Percentiles rank a stretch among this genome's conserved stretches.
Conservation (phyloP, 257 asterid genomes). For the Mitragyna speciosa region DNA sequence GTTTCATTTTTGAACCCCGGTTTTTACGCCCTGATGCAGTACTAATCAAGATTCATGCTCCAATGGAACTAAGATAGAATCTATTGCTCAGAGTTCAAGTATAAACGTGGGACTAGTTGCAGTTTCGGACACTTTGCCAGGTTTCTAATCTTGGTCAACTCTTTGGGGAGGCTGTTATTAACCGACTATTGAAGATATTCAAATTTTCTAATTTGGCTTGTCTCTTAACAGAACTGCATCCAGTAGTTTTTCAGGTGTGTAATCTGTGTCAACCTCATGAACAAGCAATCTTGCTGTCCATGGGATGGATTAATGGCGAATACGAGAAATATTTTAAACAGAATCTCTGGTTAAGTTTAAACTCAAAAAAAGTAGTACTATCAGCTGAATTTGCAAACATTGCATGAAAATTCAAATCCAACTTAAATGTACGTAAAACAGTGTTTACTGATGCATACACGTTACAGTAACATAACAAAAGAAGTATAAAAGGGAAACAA, state of each 20-base stretch:
- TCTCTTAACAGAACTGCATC: not conserved
- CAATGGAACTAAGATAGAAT: not conserved
- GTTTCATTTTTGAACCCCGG: not conserved
- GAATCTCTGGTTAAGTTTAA: too few species aligned
- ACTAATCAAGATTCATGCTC: not conserved
- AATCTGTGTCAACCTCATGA: not conserved
- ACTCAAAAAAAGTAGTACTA: too few species aligned
- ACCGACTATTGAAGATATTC: not conserved
- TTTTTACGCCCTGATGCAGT: not conserved
- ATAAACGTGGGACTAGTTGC: not conserved
- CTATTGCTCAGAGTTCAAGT: not conserved
- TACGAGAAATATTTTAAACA: too few species aligned
- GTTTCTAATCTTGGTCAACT: conserved; percentile 17
- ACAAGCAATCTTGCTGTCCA: not conserved
- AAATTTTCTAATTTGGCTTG: not conserved
- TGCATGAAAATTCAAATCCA: too few species aligned
- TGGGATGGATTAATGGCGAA: not conserved
- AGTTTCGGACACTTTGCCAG: conserved; percentile 4
- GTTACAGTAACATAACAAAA: too few species aligned
- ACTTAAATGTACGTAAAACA: too few species aligned
- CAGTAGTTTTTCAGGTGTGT: not conserved
- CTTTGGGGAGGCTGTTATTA: not conserved
- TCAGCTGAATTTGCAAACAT: too few species aligned
- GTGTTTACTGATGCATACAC: too few species aligned
- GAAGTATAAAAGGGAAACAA: too few species aligned